These are phyloP conservation scores for Fereydounia khargensis DNA, from an alignment of 1,284 basidiomycete genomes.

Conservation along the genomic window DNA sequence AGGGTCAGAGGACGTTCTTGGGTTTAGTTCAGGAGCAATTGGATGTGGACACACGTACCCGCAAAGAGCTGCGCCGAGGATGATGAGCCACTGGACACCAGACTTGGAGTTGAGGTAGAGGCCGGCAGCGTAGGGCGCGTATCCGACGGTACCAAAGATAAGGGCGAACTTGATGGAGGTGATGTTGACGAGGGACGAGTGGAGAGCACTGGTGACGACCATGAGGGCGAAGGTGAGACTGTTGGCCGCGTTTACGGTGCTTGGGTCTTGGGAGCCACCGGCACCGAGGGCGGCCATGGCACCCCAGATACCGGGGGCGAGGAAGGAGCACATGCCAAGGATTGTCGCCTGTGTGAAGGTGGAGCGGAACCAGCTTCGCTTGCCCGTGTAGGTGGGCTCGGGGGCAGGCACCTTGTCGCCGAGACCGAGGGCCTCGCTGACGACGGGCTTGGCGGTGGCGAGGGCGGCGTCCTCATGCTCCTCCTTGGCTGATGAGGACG, in stretches of 20 bases:
- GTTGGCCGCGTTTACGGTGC: slow-evolving; percentile 57
- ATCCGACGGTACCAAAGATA: slow-evolving; percentile 50
- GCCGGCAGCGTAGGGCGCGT: slow-evolving; percentile 55
- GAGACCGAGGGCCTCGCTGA: slow-evolving; percentile 20
- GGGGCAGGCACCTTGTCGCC: slow-evolving; percentile 24
- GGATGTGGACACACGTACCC: no score
- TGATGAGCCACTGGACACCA: slow-evolving; percentile 52
- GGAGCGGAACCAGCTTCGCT: slow-evolving; percentile 30
- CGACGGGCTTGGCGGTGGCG: slow-evolving; percentile 4
- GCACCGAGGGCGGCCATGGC: slow-evolving; percentile 55
- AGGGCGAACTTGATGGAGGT: slow-evolving; percentile 50
- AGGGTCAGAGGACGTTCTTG: no score
- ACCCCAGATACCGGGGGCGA: slow-evolving; percentile 55
- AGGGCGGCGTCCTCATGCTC: neutral
- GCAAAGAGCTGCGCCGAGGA: slow-evolving; percentile 58
- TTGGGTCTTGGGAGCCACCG: slow-evolving; percentile 47
- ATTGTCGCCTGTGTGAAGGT: slow-evolving; percentile 51
- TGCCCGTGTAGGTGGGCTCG: slow-evolving; percentile 14
- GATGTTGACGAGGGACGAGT: slow-evolving; percentile 33
- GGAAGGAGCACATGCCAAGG: slow-evolving; percentile 56
- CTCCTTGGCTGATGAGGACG: neutral
- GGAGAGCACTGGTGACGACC: slow-evolving; percentile 52
- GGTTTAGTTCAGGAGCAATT: no score
- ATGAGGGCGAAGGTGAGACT: slow-evolving; percentile 56
- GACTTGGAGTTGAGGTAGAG: slow-evolving; percentile 49